phyloP scores from a whole-genome alignment of 345 rosid genomes.

The Toxicodendron radicans region DNA sequence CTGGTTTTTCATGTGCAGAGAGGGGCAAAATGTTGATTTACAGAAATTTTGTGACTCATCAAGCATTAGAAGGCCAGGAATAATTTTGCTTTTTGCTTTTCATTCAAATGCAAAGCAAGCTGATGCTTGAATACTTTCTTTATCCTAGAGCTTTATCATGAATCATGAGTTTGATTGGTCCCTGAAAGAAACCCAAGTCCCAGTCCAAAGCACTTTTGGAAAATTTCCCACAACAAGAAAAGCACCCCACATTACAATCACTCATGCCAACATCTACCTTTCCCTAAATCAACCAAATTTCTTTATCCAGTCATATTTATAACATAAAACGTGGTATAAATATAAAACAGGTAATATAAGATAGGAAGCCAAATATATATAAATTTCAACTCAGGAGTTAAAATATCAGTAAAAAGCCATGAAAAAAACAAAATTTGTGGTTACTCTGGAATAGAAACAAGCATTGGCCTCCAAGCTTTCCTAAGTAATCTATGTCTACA shows the following conservation, averaged over 20 bases:
- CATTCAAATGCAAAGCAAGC: background rate
- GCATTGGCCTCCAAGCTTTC: slow-evolving; percentile 84
- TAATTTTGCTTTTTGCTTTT: background rate
- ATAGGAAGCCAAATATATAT: background rate
- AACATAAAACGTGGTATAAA: too few species aligned
- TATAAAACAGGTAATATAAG: too few species aligned
- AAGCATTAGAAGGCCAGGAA: background rate
- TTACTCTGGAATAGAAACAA: slow-evolving; percentile 58
- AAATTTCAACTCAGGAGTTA: slow-evolving; percentile 5
- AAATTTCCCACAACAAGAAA: background rate
- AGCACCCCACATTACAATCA: background rate
- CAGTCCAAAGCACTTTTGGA: background rate
- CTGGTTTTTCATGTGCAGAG: background rate
- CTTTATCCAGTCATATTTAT: too few species aligned
- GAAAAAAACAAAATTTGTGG: background rate
- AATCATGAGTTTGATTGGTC: background rate
- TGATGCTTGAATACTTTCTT: background rate
- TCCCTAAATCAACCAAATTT: too few species aligned
- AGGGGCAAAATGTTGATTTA: background rate
- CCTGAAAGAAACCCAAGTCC: background rate
- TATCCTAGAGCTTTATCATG: background rate
- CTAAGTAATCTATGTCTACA: slow-evolving; percentile 57
- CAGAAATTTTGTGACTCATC: background rate
- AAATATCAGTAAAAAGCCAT: background rate
- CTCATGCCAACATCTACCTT: background rate